Evolutionary conservation across 2,329 filamentous ascomycete species (phyloP), one percentile per base, ranked within the genome.

Genomic region (Phialemonium atrogriseum): DNA sequence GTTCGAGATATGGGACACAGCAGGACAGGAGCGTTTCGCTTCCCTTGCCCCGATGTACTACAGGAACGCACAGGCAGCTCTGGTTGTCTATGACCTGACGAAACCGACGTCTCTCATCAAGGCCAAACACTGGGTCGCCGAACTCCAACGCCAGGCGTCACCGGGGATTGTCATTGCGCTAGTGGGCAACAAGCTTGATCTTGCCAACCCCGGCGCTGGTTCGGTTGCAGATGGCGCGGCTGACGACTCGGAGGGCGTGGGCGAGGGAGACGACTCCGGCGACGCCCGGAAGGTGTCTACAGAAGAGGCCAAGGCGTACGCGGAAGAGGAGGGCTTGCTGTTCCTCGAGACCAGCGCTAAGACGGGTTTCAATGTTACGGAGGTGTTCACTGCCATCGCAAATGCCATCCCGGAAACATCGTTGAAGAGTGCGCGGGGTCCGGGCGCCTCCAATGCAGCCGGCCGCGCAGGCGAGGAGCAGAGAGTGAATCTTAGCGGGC

Each of bases 341-440:
- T 98, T 98, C 66, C 96, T 95, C 57, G 91, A 98, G 69, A 98
- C 91, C 11, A 94, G 85, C 55, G 91, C 91, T 28, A 98, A 98
- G 77, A 91, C 86, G 4, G 91, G 91, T 16, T 74, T 83, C 53
- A 95, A 95, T 56, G 91, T 98, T 23, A 78, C 82, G 32, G 89
- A 95, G 48, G 91, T 98, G 19, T 98, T 98, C 55, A 95, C 88
- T 27, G 91, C 91, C 19, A 98, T 98, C 54, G 91, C 91, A 38
- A 96, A 96, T 54, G 87, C 88, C 24, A 98, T 98, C 49, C 91
- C 91, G 2, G 91, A 98, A 68, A 94, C 87, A 32, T 94, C 86
- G 41, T 66, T 96, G 56, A 96, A 96, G 75, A 88, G 81, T 30
- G 74, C 84, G 20, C 76, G 86, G 46, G 83, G 83, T n/a, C 66